Percentiles rank a stretch among this genome's conserved stretches.
Evolutionary conservation across 192 early-diverging fungal genomes (phyloP).

Genomic region (Chytriomyces sp.): DNA sequence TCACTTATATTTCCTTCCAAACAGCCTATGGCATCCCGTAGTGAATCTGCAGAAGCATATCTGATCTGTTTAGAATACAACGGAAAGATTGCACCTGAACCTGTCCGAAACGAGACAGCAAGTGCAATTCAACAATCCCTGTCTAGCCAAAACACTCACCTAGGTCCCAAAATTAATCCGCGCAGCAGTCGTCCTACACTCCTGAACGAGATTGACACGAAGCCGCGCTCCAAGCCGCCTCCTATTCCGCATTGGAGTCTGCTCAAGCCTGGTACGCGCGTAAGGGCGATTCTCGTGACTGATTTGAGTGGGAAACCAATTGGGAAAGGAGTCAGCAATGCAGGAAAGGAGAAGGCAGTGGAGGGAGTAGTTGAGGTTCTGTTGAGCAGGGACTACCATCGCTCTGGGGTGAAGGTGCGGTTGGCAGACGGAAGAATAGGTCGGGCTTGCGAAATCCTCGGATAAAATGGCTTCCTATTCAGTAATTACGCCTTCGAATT

Average conservation of each 20-base stretch:
- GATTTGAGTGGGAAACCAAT: slow-evolving; percentile 21
- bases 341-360: slow-evolving; percentile 11
- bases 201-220: slow-evolving; percentile 2
- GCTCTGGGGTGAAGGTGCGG: slow-evolving; percentile 27
- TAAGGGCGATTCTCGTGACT: neutral
- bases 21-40: slow-evolving; percentile 62
- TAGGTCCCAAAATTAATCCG: slow-evolving; percentile 5
- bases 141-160: neutral
- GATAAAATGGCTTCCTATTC: too few relatives aligned
- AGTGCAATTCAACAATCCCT: neutral
- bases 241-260: slow-evolving; percentile 22
- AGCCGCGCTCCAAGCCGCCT: slow-evolving; percentile 3
- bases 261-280: slow-evolving; percentile 17
- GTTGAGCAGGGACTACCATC: slow-evolving; percentile 29
- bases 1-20: too few relatives aligned
- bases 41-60: slow-evolving; percentile 72
- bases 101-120: neutral
- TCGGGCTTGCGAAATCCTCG: slow-evolving; percentile 17
- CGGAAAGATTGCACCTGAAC: neutral
- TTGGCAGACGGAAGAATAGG: slow-evolving; percentile 23
- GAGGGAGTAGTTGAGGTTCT: slow-evolving; percentile 20
- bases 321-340: slow-evolving; percentile 24
- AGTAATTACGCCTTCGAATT: too few relatives aligned
- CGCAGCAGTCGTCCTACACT: slow-evolving; percentile 2
- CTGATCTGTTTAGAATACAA: slow-evolving; percentile 63